Base-by-base conservation (phyloP, 2,329 filamentous ascomycete genomes). In the Nemania diffusa region DNA sequence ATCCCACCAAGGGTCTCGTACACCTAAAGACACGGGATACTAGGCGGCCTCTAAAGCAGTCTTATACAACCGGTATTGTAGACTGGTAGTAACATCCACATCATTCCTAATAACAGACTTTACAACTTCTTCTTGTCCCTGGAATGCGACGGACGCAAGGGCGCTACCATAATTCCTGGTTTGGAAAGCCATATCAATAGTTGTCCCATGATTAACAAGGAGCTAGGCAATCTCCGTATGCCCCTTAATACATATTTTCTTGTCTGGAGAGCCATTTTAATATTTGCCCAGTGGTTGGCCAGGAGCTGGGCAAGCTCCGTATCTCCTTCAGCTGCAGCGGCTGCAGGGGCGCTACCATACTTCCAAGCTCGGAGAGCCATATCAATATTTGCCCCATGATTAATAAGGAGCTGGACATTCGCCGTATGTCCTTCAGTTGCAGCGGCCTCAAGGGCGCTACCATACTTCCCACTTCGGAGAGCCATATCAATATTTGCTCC, bases 401-500 rank as follows among this genome's bases (percentile, higher is more conserved):
- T 24, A 15, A 61, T 20, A 27, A 61, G 50, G 3, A 61, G 9
- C 22, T 44, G 9, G 20, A 53, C 8, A 20, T 2, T 29, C 5
- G 20, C n/a, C 2, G 15, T 17, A 32, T 2, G 5, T 8, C 50
- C 48, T n/a, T 22, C 2, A 51, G 26, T 26, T 27, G 37, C 37
- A 13, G 44, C 62, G n/a, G 55, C 53, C 8, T 17, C 50, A 24
- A 67, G 53, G n/a, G 56, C 60, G 32, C 53, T 64, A 8, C 57
- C 44, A 24, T 32, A 65, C 1, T 15, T 1, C 6, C 32, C 51
- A 15, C 11, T 3, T 11, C 40, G 20, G 2, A 65, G 50, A 1
- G 11, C 22, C 56, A 48, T 48, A 52, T 65, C 61, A 15, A 60
- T 22, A 44, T 62, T 51, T 26, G 51, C 51, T n/a, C 51, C 58